A percentile compares a stretch with the other conserved stretches of the same genome.
These are phyloP conservation scores for Ogataea polymorpha DNA, from an alignment of 805 yeast species.

Conservation along the genomic window DNA sequence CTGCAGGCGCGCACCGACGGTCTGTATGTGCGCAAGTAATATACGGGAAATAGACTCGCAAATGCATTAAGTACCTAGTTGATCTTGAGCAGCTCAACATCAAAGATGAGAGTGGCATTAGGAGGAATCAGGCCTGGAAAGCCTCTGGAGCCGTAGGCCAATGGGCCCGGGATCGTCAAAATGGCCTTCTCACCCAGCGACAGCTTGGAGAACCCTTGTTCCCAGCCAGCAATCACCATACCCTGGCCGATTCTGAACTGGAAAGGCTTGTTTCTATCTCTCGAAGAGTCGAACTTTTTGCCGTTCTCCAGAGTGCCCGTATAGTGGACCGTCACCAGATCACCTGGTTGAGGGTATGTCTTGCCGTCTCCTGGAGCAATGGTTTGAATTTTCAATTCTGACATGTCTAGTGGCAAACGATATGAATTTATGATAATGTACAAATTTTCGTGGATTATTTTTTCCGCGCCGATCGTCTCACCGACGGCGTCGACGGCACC, in stretches of 20 bases:
- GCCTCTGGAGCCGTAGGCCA: constrained; percentile 93
- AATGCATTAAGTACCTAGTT: constrained; percentile 34
- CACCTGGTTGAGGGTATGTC: constrained; percentile 84
- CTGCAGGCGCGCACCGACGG: constrained; percentile 31
- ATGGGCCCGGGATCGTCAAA: constrained; percentile 86
- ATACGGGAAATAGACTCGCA: not conserved
- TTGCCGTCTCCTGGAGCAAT: constrained; percentile 66
- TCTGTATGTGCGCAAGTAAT: constrained; percentile 13
- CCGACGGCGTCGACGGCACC: constrained; percentile 20
- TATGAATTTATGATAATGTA: not conserved
- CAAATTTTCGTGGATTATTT: constrained; percentile 9
- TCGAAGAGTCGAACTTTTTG: constrained; percentile 91
- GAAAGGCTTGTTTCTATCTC: constrained; percentile 94
- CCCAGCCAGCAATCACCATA: constrained; percentile 97
- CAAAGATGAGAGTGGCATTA: constrained; percentile 86
- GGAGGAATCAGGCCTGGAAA: constrained; percentile 97
- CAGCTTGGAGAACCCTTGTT: constrained; percentile 87
- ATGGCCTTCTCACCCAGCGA: constrained; percentile 92
- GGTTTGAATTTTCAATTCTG: constrained; percentile 34
- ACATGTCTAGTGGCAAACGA: constrained; percentile 18
- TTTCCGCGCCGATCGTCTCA: constrained; percentile 22
- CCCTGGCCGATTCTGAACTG: constrained; percentile 93
- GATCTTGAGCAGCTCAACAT: constrained; percentile 67
- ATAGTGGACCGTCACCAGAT: constrained; percentile 90
- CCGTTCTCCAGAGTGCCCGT: constrained; percentile 94